A percentile compares a stretch with the other conserved stretches of the same genome.
These are phyloP conservation scores for Claviceps pusilla DNA, from an alignment of 2,329 filamentous ascomycete genomes.

Conservation along the genomic window DNA sequence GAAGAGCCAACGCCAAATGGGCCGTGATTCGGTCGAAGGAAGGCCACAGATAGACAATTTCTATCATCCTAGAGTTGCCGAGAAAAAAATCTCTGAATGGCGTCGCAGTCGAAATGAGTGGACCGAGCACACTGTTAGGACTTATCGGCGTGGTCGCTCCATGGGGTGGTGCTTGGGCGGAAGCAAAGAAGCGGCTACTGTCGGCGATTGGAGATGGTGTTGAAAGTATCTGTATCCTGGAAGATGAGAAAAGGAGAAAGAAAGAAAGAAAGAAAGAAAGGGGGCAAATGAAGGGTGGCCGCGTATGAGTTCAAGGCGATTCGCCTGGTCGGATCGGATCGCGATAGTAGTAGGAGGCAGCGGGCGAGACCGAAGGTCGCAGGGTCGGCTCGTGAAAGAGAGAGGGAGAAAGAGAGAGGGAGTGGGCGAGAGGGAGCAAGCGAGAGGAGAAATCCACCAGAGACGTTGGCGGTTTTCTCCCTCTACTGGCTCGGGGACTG, in stretches of 20 bases:
- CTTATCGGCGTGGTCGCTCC: not conserved
- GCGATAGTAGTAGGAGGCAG: not conserved
- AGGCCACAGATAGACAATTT: not conserved
- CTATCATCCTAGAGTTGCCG: not conserved
- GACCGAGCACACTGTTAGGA: not conserved
- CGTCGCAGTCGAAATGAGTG: not conserved
- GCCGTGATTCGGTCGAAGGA: not conserved
- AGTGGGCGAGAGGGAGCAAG: too few relatives aligned
- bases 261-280: not conserved
- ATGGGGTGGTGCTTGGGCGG: not conserved
- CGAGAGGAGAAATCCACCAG: not conserved
- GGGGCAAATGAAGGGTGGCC: too few relatives aligned
- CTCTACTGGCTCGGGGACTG: not conserved
- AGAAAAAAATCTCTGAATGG: too few relatives aligned
- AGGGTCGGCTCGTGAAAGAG: not conserved
- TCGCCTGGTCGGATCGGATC: not conserved
- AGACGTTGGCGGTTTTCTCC: not conserved
- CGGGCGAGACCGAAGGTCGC: not conserved
- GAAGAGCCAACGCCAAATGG: not conserved
- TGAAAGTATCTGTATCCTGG: not conserved
- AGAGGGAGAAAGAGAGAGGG: not conserved
- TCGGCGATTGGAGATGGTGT: not conserved
- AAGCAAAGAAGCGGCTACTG: not conserved
- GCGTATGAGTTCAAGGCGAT: not conserved
- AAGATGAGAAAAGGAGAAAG: not conserved